Percentiles rank a stretch among this genome's conserved stretches.
phyloP scores from a whole-genome alignment of 2,329 filamentous ascomycete genomes.

The Phyllachora maydis region DNA sequence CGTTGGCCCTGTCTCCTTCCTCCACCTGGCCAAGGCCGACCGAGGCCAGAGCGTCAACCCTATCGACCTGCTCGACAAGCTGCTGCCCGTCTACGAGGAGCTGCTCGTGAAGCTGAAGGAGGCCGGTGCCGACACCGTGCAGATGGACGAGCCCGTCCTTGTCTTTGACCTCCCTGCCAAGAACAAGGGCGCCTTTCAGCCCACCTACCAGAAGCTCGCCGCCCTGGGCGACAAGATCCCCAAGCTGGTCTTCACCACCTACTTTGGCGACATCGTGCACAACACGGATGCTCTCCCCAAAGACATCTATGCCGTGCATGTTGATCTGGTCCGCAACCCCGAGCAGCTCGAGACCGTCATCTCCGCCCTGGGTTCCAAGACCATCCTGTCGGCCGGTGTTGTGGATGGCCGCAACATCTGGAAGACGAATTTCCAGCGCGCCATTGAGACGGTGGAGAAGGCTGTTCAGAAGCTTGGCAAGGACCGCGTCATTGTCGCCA shows the following conservation, averaged over 20 bases:
- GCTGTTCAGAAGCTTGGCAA: conserved; percentile 91
- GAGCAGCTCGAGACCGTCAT: conserved; percentile 86
- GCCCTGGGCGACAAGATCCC: conserved; percentile 62
- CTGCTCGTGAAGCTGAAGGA: conserved; percentile 85
- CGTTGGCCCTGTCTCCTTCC: conserved; percentile 91
- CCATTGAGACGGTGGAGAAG: conserved; percentile 76
- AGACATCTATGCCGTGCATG: conserved; percentile 67
- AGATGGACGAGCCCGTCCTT: conserved; percentile 95
- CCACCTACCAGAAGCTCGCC: conserved; percentile 78
- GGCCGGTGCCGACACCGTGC: conserved; percentile 86
- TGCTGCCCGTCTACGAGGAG: conserved; percentile 86
- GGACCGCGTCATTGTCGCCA: conserved; percentile 91
- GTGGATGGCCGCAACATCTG: conserved; percentile 99
- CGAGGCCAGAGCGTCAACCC: conserved; percentile 83
- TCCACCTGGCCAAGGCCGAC: conserved; percentile 94
- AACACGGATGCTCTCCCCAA: conserved; percentile 78
- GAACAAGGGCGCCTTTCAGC: conserved; percentile 95
- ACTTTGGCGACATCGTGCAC: conserved; percentile 99
- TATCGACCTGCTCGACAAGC: conserved; percentile 82
- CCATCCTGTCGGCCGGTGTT: conserved; percentile 84
- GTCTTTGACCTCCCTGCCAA: conserved; percentile 84
- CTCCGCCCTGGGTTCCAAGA: conserved; percentile 66
- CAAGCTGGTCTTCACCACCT: conserved; percentile 79
- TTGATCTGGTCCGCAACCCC: conserved; percentile 94
- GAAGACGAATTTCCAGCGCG: conserved; percentile 98